These are phyloP conservation scores for Malassezia pachydermatis DNA, from an alignment of 1,284 basidiomycete species.

Conservation along the genomic window DNA sequence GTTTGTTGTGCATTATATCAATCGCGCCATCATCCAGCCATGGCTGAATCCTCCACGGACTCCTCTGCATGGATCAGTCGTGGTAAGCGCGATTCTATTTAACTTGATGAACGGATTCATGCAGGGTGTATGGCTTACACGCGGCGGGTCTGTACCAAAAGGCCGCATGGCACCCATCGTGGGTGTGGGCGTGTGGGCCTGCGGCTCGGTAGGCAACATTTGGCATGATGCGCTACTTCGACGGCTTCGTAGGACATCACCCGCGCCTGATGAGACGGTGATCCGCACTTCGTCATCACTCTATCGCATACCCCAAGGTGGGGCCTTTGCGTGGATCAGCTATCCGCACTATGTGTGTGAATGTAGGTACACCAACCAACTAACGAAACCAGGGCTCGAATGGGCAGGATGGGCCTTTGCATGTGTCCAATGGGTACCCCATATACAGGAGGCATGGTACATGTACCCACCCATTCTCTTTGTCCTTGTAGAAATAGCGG, in stretches of 20 bases:
- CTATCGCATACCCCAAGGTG: constrained; percentile 74
- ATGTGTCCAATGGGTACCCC: constrained; percentile 16
- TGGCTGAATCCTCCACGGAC: constrained; percentile 70
- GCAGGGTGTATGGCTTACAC: constrained; percentile 56
- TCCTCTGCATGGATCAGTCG: constrained; percentile 62
- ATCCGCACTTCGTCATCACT: constrained; percentile 36
- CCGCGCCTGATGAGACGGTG: not conserved
- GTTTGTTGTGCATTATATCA: constrained; percentile 68
- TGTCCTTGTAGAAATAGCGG: constrained; percentile 58
- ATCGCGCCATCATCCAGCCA: constrained; percentile 72
- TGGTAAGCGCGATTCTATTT: constrained; percentile 57
- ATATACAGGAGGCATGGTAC: constrained; percentile 13
- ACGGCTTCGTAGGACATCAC: constrained; percentile 53
- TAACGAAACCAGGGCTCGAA: constrained; percentile 33
- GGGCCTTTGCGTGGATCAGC: constrained; percentile 67
- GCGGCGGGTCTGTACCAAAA: not conserved
- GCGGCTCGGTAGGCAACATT: constrained; percentile 68
- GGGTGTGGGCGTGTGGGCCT: constrained; percentile 23
- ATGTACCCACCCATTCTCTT: constrained; percentile 52
- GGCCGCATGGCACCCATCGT: not conserved
- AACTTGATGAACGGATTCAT: constrained; percentile 65
- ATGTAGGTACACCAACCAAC: constrained; percentile 49
- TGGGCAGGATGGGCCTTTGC: constrained; percentile 40
- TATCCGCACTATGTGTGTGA: constrained; percentile 88
- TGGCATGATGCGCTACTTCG: constrained; percentile 70